Evolutionary conservation across 2,329 filamentous ascomycete species (phyloP).

Genomic region (Penicillium sp.): DNA sequence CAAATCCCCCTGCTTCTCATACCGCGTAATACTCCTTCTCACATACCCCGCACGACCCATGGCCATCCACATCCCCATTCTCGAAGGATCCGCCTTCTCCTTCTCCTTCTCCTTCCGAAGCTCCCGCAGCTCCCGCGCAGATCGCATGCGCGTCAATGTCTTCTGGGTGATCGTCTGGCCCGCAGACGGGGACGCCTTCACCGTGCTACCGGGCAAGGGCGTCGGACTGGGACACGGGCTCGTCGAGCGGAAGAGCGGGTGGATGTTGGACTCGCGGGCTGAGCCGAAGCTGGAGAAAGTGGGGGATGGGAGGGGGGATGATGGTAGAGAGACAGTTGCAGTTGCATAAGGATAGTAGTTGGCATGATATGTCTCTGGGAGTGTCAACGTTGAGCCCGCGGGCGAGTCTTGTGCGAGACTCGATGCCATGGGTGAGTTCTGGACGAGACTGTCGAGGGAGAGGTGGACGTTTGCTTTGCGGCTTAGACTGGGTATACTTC

Average conservation of each 20-base stretch:
- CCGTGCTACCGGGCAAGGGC: conserved; percentile 55
- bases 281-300: neutral
- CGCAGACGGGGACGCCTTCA: conserved; percentile 57
- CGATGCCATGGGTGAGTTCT: conserved; percentile 25
- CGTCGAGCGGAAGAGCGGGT: conserved; percentile 59
- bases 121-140: conserved; percentile 28
- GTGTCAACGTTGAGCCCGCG: conserved; percentile 23
- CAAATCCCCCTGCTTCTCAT: conserved; percentile 32
- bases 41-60: conserved; percentile 25
- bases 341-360: conserved; percentile 4
- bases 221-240: conserved; percentile 56
- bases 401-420: conserved; percentile 21
- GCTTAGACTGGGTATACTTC: conserved; percentile 26
- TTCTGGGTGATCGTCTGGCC: conserved; percentile 53
- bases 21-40: conserved; percentile 24
- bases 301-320: neutral
- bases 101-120: neutral
- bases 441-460: conserved; percentile 31
- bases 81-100: conserved; percentile 6
- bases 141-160: conserved; percentile 41
- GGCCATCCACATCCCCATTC: conserved; percentile 14
- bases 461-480: conserved; percentile 22
- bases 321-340: conserved; percentile 5
- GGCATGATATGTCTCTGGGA: neutral
- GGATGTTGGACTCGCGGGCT: conserved; percentile 55